Evolutionary conservation across 345 rosid genomes (phyloP), one percentile per base, ranked within the genome.

Genomic region (Eucalyptus rudis): DNA sequence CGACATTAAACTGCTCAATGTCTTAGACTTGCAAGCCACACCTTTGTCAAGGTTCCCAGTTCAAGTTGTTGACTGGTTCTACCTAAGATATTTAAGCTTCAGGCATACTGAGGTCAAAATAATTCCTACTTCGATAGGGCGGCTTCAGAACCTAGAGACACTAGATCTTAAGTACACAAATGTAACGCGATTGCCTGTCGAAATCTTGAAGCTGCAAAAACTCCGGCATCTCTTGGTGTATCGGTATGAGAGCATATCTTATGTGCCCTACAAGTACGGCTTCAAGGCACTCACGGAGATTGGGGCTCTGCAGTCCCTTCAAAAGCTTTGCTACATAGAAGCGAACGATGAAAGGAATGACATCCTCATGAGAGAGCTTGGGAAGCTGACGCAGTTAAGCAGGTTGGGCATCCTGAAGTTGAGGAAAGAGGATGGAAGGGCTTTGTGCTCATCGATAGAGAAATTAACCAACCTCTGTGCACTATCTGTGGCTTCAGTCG

Each of bases 1-100:
- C 15, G 86, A 86, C 5, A 88, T 92, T 17, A 90, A 79, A 88
- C 90, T 94, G 66, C 92, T 93, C 0, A 91, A 76, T 5, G 93
- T 92, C 58, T 80, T 94, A 40, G 95, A 94, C 31, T 25, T 93
- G 90, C 90, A 88, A 86, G 93, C 68, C 44, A 87, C 92, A 10
- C 86, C 92, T n/a, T 4, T 92, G 49, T 47, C 89, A n/a, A 87
- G 40, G 51, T 92, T 94, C 59, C 96, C 94, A 15, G 76, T 27
- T 49, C 92, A 90, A 44, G 85, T 91, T 45, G 90, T 81, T 49
- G 91, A 89, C 6, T 64, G 90, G 6, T 87, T 86, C 16, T 91
- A 87, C 50, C 89, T 94, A 25, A 90, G 80, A 90, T 94, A 92
- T 49, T 86, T 92, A 19, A 92, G 86, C 88, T 89, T 94, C 8